Evolutionary conservation across 352 stramenopile species (phyloP), one percentile per base, ranked within the genome.

Genomic region (Pilasporangium apinafurcum): DNA sequence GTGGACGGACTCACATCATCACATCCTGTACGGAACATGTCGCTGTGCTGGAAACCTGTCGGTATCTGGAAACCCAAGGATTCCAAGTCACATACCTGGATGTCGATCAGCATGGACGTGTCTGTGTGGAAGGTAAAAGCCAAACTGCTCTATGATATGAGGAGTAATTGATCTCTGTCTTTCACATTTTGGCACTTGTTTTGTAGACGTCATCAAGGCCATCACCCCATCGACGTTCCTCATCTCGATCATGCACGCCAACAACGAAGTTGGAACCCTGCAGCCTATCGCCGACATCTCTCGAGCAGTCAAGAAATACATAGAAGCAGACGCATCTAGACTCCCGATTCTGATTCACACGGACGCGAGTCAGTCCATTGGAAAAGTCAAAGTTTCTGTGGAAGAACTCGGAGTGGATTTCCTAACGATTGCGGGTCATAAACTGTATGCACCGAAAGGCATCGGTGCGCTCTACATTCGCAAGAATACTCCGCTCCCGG

Each of bases 191-290:
- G 38, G n/a, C 6, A 14, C 2, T 3, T 21, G 31, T 27, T 10
- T 12, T 17, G 34, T 66, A 33, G 84, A 95, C 52, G 73, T 98
- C 7, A 58, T 95, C 0, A 56, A 62, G 8, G 86, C 91, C 0
- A 67, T 99, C 28, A 77, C 54, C 28, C 30, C 62, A 0, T 58
- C 95, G 48, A 98, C 95, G 12, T 86, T 86, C 17, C 62, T 99
- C 12, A 83, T 99, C 21, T 98, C 95, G 1, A 54, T 99, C 37
- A 99, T 99, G 95, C 79, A 97, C 16, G 95, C 95, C n/a, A 98
- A 99, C 60, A 99, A 99, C 60, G 96, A 99, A 73, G 86, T 98
- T 24, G 95, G 95, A 26, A 92, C 93, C 21, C 61, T 99, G 20
- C 92, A 99, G 64, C 95, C 95, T 4, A 84, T 99, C 16, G 69